These are phyloP conservation scores for Nicotiana otophora DNA, from an alignment of 257 asterid genomes.

Conservation along the genomic window DNA sequence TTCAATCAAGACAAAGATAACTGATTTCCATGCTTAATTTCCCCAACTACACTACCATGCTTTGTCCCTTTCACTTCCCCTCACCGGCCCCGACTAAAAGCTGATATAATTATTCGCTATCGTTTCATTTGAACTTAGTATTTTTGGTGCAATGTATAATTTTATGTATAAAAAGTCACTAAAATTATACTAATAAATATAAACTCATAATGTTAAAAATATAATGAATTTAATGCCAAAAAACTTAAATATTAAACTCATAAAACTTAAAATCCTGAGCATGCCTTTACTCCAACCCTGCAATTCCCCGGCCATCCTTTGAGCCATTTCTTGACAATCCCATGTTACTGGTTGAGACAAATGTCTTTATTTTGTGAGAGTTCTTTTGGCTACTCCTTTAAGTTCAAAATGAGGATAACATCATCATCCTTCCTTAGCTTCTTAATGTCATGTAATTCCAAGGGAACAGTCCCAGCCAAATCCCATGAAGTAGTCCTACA, in stretches of 20 bases:
- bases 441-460: conserved; percentile 30
- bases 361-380: background rate
- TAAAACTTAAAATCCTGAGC: no score
- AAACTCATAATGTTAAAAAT: no score
- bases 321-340: conserved; percentile 9
- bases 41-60: background rate
- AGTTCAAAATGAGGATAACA: conserved; percentile 4
- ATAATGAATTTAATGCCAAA: no score
- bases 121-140: no score
- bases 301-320: background rate
- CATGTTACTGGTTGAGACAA: conserved; percentile 13
- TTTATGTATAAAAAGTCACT: no score
- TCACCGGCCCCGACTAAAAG: no score
- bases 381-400: background rate
- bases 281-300: background rate
- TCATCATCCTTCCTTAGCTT: conserved; percentile 21
- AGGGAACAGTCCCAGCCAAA: conserved; percentile 50
- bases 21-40: conserved; percentile 7
- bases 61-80: background rate
- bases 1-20: conserved; percentile 13
- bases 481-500: conserved; percentile 40
- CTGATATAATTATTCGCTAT: no score
- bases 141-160: no score
- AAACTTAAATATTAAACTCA: no score
- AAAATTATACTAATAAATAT: no score